Evolutionary conservation across 768 basidiomycete genomes (phyloP).

Genomic region (Naganishia antarctica): DNA sequence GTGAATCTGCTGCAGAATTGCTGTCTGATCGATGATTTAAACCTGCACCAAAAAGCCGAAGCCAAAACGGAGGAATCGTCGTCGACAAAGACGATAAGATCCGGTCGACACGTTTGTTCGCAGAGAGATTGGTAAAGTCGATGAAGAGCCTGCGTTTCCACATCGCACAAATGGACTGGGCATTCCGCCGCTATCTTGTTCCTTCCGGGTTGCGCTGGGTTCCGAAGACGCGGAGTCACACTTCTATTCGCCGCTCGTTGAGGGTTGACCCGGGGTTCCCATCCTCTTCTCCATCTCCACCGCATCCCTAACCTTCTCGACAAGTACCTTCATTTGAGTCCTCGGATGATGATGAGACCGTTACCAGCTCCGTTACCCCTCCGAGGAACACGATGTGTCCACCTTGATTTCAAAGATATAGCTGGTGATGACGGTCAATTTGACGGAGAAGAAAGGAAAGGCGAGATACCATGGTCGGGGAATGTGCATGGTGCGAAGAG

Average conservation of each 20-base stretch:
- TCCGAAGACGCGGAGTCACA: neutral
- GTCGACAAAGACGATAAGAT: constrained; percentile 7
- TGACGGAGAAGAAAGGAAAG: neutral
- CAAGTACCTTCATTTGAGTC: neutral
- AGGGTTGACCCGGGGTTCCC: neutral
- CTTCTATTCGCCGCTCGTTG: too few species aligned
- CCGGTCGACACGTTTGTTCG: neutral
- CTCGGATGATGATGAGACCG: neutral
- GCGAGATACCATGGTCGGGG: neutral
- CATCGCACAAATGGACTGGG: neutral
- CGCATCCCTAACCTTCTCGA: neutral
- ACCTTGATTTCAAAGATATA: neutral
- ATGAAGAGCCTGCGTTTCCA: neutral
- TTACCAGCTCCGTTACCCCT: too few species aligned
- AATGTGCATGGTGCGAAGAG: neutral
- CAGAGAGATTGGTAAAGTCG: neutral
- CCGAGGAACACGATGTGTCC: neutral
- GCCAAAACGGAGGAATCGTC: neutral
- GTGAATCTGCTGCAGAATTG: neutral
- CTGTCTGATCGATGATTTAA: too few species aligned
- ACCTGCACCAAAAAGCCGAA: neutral
- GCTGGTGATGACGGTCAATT: neutral
- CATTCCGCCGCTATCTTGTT: neutral
- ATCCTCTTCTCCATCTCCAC: constrained; percentile 8
- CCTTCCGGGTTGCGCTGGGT: too few species aligned